Percentiles rank a stretch among this genome's conserved stretches.
Conservation (phyloP, 2,329 filamentous ascomycete species). For the Paecilomyces dactylethromorphus region DNA sequence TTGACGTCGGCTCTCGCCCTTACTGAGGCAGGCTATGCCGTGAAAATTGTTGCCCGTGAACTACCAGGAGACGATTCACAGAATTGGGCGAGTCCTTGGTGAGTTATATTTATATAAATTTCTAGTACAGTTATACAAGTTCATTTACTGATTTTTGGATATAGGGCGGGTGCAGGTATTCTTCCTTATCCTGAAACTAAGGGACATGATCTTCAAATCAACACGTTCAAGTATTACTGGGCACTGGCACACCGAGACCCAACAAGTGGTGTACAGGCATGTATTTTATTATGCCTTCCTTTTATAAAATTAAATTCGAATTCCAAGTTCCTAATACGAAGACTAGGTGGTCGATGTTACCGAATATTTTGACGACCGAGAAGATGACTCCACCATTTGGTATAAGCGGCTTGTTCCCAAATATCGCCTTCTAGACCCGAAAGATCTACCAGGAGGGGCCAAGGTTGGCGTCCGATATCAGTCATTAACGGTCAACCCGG, state of each 20-base stretch:
- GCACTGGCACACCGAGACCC: conserved; percentile 15
- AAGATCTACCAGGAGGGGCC: conserved; percentile 5
- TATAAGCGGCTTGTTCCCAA: conserved; percentile 12
- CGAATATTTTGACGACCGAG: conserved; percentile 12
- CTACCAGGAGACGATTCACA: conserved; percentile 12
- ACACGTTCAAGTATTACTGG: conserved; percentile 15
- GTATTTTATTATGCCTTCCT: background rate
- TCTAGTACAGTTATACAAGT: background rate
- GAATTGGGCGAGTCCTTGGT: conserved; percentile 18
- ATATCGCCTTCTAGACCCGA: conserved; percentile 6
- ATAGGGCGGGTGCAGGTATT: conserved; percentile 6
- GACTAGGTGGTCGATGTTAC: conserved; percentile 9
- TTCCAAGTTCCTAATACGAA: background rate
- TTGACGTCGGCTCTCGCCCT: conserved; percentile 9
- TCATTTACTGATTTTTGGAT: background rate
- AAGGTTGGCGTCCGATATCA: conserved; percentile 5
- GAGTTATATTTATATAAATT: background rate
- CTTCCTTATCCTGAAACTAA: conserved; percentile 9
- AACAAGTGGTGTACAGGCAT: conserved; percentile 12
- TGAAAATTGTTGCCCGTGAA: conserved; percentile 14
- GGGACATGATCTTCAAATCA: conserved; percentile 8
- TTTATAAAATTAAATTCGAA: background rate
- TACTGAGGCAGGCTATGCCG: conserved; percentile 11
- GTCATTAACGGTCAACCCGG: background rate
- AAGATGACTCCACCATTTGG: conserved; percentile 13